These are phyloP conservation scores for Kwoniella botswanensis DNA, from an alignment of 768 basidiomycete genomes.

Conservation along the genomic window DNA sequence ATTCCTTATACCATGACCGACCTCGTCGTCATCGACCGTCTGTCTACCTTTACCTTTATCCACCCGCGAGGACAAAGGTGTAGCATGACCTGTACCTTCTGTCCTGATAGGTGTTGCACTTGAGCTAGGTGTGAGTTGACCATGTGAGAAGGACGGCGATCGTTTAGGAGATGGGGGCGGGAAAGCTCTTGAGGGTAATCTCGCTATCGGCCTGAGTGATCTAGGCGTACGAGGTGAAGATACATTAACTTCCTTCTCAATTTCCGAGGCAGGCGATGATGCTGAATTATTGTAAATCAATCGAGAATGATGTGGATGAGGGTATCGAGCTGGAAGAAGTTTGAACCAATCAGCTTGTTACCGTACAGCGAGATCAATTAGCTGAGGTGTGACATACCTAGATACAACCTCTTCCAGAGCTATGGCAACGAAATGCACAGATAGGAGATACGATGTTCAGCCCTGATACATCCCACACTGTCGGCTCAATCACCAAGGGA, in stretches of 20 bases:
- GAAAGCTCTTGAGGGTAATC: slow-evolving; percentile 52
- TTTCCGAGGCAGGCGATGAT: not conserved
- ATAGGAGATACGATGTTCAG: slow-evolving; percentile 30
- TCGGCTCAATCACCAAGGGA: slow-evolving; percentile 14
- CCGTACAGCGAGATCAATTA: not conserved
- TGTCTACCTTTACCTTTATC: not conserved
- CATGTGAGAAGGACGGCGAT: slow-evolving; percentile 29
- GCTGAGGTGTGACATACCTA: slow-evolving; percentile 36
- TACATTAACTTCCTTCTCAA: not conserved
- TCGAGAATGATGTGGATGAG: slow-evolving; percentile 52
- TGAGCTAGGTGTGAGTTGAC: not conserved
- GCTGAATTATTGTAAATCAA: slow-evolving; percentile 30
- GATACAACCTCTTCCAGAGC: slow-evolving; percentile 57
- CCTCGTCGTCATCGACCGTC: slow-evolving; percentile 25
- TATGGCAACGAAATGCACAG: slow-evolving; percentile 19
- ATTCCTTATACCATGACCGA: slow-evolving; percentile 48
- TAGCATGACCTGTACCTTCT: slow-evolving; percentile 27
- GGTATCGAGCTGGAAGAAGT: slow-evolving; percentile 40
- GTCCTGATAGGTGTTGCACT: not conserved
- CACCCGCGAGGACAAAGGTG: slow-evolving; percentile 3
- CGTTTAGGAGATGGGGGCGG: slow-evolving; percentile 52
- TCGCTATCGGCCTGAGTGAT: slow-evolving; percentile 43
- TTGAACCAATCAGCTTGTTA: slow-evolving; percentile 1
- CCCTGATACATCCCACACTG: slow-evolving; percentile 25
- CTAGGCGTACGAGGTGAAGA: slow-evolving; percentile 14